Evolutionary conservation across 306 rosid species (phyloP).

Genomic region (Vicia sativa): DNA sequence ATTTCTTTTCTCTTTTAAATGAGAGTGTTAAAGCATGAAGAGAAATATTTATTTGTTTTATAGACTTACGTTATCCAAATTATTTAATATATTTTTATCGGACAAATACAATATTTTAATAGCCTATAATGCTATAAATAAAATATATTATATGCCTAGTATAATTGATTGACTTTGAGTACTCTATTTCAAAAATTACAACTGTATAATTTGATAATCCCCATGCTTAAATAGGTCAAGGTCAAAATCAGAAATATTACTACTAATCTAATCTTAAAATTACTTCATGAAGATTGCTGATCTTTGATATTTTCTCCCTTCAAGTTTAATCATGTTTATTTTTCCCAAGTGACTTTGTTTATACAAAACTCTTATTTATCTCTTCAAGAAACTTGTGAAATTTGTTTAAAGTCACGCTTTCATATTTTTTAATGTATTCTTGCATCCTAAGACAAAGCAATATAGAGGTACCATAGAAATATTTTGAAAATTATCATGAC

Average conservation of each 20-base stretch:
- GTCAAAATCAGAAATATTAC: slow-evolving; percentile 7
- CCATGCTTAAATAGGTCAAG: slow-evolving; percentile 9
- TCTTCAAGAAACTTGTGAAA: slow-evolving; percentile 23
- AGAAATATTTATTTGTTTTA: background rate
- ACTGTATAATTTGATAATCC: slow-evolving; percentile 18
- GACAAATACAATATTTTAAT: background rate
- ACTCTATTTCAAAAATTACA: slow-evolving; percentile 11
- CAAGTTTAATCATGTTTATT: slow-evolving; percentile 35
- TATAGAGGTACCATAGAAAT: background rate
- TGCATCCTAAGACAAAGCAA: background rate
- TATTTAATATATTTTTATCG: background rate
- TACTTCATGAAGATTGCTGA: slow-evolving; percentile 14
- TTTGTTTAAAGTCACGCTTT: slow-evolving; percentile 29
- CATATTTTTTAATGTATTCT: slow-evolving; percentile 31
- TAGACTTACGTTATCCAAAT: background rate
- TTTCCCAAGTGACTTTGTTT: slow-evolving; percentile 29
- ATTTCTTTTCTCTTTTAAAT: background rate
- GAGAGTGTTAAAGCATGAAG: background rate
- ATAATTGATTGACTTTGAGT: background rate
- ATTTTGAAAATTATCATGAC: background rate
- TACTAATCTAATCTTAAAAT: slow-evolving; percentile 15
- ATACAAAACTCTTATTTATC: slow-evolving; percentile 26
- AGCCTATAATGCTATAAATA: no score
- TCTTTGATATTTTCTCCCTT: slow-evolving; percentile 1
- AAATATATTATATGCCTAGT: no score